Percentiles rank a stretch among this genome's conserved stretches.
phyloP scores from a whole-genome alignment of 2,329 filamentous ascomycete genomes.

The Alternaria consortialis region DNA sequence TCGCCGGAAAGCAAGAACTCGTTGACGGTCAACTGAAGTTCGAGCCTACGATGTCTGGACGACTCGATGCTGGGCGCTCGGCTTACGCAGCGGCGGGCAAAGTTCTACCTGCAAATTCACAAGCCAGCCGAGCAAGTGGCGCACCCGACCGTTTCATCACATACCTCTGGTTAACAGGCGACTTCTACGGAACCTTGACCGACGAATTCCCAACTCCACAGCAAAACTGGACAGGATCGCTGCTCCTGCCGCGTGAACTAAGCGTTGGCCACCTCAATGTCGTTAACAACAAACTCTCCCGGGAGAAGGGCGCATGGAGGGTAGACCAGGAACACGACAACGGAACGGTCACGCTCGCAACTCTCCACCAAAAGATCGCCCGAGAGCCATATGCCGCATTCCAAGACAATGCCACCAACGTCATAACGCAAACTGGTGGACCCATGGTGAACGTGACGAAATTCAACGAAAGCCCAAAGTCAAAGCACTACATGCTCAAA shows the following conservation, averaged over 20 bases:
- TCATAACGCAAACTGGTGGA: slow-evolving; percentile 23
- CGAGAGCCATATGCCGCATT: slow-evolving; percentile 50
- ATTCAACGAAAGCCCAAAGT: slow-evolving; percentile 33
- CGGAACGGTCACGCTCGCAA: slow-evolving; percentile 50
- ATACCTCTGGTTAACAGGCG: slow-evolving; percentile 57
- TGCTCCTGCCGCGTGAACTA: slow-evolving; percentile 56
- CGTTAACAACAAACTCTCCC: slow-evolving; percentile 52
- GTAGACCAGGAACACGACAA: slow-evolving; percentile 39
- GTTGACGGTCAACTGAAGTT: slow-evolving; percentile 44
- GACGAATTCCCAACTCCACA: slow-evolving; percentile 52
- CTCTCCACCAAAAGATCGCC: slow-evolving; percentile 52
- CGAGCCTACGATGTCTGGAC: slow-evolving; percentile 54
- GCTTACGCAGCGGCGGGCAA: slow-evolving; percentile 58
- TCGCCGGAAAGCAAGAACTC: slow-evolving; percentile 48
- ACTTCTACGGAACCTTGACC: slow-evolving; percentile 51
- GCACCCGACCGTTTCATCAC: slow-evolving; percentile 55
- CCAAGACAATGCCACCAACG: slow-evolving; percentile 32
- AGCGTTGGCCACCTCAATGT: slow-evolving; percentile 55
- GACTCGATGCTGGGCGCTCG: slow-evolving; percentile 53
- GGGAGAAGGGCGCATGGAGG: slow-evolving; percentile 54
- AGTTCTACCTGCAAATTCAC: slow-evolving; percentile 50
- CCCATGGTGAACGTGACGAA: slow-evolving; percentile 13
- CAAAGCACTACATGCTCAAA: slow-evolving; percentile 54
- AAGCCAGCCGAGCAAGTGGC: slow-evolving; percentile 50
- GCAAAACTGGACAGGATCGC: slow-evolving; percentile 57